Conservation (phyloP, 306 rosid species). For the Canavalia ensiformis region DNA sequence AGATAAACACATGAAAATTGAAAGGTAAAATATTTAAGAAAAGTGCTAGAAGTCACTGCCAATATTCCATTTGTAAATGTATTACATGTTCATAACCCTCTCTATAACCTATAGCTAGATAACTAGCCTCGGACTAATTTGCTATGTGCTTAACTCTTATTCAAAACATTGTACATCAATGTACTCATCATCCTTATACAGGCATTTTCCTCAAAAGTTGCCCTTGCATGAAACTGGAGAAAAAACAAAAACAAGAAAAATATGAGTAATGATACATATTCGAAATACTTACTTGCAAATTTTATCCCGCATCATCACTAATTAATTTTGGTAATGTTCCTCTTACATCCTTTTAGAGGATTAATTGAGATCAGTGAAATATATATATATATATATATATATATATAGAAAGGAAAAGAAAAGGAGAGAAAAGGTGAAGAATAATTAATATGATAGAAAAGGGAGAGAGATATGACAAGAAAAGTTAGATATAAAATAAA, state of each 20-base stretch:
- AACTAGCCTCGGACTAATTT: background rate
- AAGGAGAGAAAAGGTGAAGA: too few species aligned
- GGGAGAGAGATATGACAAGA: too few species aligned
- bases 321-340: too few species aligned
- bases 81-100: constrained; percentile 12
- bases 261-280: background rate
- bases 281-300: background rate
- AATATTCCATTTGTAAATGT: background rate
- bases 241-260: background rate
- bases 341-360: too few species aligned
- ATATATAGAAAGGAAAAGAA: too few species aligned
- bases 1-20: background rate
- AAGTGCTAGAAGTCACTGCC: background rate
- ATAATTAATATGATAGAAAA: too few species aligned
- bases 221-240: constrained; percentile 70
- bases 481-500: too few species aligned
- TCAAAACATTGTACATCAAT: constrained; percentile 7
- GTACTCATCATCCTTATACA: constrained; percentile 34
- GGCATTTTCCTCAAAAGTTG: constrained; percentile 79
- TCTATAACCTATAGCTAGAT: background rate
- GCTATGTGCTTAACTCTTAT: background rate
- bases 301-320: background rate
- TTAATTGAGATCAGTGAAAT: too few species aligned
- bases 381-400: too few species aligned
- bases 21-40: background rate